Conservation (phyloP, 306 rosid genomes). For the Lupinus albus region DNA sequence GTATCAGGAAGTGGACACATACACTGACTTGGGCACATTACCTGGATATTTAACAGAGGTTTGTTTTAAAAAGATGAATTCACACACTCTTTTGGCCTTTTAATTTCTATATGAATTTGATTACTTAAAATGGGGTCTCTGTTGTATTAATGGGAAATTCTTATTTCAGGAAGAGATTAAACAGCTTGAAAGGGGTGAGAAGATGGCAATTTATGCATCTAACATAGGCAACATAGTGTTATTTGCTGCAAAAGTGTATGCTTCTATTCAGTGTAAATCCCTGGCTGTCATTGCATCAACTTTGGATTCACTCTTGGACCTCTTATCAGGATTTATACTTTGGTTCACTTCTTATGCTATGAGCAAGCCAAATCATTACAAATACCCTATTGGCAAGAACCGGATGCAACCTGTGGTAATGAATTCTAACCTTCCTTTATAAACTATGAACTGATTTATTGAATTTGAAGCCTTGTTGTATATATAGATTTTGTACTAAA, state of each 20-base stretch:
- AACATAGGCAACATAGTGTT: slow-evolving; percentile 74
- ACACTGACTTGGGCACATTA: slow-evolving; percentile 55
- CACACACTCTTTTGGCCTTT: background rate
- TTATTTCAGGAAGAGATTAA: slow-evolving; percentile 58
- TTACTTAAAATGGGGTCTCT: background rate
- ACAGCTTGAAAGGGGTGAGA: slow-evolving; percentile 59
- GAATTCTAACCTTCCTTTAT: background rate
- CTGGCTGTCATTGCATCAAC: slow-evolving; percentile 98
- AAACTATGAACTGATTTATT: background rate
- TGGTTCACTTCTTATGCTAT: slow-evolving; percentile 86
- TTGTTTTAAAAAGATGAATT: slow-evolving; percentile 39
- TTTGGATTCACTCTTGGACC: slow-evolving; percentile 88
- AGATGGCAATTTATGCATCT: slow-evolving; percentile 68
- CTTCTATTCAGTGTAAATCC: slow-evolving; percentile 78
- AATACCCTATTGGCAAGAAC: slow-evolving; percentile 84
- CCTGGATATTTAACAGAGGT: slow-evolving; percentile 70
- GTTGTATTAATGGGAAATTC: background rate
- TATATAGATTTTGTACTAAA: background rate
- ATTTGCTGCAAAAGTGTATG: slow-evolving; percentile 79
- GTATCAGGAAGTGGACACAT: slow-evolving; percentile 74
- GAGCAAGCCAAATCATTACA: slow-evolving; percentile 73
- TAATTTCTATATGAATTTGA: background rate
- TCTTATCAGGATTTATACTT: slow-evolving; percentile 84
- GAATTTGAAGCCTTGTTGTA: background rate
- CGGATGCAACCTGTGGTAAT: slow-evolving; percentile 95